A percentile compares a stretch with the other conserved stretches of the same genome.
phyloP scores from a whole-genome alignment of 176 grass and related monocot genomes.

The Avena atlantica region DNA sequence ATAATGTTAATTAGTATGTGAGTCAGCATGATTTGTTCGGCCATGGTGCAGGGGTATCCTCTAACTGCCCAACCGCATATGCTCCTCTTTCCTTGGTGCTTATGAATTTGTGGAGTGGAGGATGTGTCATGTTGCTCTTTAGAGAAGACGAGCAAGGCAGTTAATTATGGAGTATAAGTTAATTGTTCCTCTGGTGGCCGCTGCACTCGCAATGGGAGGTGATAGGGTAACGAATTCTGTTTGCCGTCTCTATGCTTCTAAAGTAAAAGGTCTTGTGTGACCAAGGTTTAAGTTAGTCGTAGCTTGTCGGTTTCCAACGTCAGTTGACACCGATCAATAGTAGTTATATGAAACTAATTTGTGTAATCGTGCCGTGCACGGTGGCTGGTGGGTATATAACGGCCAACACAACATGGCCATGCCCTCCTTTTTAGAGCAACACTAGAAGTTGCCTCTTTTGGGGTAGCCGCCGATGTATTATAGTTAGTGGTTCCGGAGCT shows the following conservation, averaged over 20 bases:
- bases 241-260: neutral
- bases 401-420: neutral
- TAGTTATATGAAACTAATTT: no score
- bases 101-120: neutral
- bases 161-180: neutral
- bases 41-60: slow-evolving; percentile 43
- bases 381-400: slow-evolving; percentile 3
- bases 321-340: neutral
- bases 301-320: neutral
- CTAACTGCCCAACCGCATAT: slow-evolving; percentile 43
- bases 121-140: slow-evolving; percentile 32
- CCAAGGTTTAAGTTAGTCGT: neutral
- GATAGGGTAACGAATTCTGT: neutral
- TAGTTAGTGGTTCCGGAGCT: neutral
- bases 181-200: neutral
- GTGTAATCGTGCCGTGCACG: no score
- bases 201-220: neutral
- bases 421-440: neutral
- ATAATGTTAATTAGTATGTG: neutral
- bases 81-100: slow-evolving; percentile 32
- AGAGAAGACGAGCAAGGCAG: neutral
- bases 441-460: slow-evolving; percentile 24
- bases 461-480: neutral
- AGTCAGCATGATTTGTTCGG: slow-evolving; percentile 8
- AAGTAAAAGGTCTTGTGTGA: neutral